Conservation (phyloP, 2,329 filamentous ascomycete species). For the Lasiodiplodia theobromae region DNA sequence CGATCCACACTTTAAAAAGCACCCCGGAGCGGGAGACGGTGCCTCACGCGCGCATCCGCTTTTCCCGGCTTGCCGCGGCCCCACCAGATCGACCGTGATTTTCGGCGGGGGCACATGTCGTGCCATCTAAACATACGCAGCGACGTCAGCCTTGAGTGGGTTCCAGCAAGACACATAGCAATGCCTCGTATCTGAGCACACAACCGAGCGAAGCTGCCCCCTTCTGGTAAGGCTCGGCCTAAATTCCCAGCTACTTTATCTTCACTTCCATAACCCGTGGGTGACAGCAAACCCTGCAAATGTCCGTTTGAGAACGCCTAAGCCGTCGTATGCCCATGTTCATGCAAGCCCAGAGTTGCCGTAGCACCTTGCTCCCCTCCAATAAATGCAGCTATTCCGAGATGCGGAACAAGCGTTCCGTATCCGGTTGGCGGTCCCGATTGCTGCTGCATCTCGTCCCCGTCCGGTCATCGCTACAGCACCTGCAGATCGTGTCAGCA, state of each 20-base stretch:
- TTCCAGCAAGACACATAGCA: background rate
- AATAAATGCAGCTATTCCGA: constrained; percentile 17
- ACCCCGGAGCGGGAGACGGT: background rate
- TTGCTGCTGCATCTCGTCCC: background rate
- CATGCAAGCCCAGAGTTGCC: constrained; percentile 7
- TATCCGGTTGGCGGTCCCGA: background rate
- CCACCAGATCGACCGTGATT: constrained; percentile 18
- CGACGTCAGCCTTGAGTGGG: constrained; percentile 1
- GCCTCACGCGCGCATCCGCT: constrained; percentile 9
- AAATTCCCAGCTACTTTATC: background rate
- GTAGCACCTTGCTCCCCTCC: background rate
- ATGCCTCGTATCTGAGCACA: background rate
- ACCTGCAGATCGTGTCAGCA: constrained; percentile 7
- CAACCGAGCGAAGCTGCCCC: background rate
- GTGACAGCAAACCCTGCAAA: background rate
- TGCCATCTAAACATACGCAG: background rate
- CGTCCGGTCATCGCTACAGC: constrained; percentile 5
- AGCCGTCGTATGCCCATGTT: background rate
- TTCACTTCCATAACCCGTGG: background rate
- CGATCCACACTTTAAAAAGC: background rate
- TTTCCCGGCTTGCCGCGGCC: background rate
- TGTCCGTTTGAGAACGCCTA: background rate
- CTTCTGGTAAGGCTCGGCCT: background rate
- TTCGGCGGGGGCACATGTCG: constrained; percentile 9
- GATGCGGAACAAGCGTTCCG: background rate